These are phyloP conservation scores for Camellia sinensis DNA, from an alignment of 148 eudicot genomes.

Conservation along the genomic window DNA sequence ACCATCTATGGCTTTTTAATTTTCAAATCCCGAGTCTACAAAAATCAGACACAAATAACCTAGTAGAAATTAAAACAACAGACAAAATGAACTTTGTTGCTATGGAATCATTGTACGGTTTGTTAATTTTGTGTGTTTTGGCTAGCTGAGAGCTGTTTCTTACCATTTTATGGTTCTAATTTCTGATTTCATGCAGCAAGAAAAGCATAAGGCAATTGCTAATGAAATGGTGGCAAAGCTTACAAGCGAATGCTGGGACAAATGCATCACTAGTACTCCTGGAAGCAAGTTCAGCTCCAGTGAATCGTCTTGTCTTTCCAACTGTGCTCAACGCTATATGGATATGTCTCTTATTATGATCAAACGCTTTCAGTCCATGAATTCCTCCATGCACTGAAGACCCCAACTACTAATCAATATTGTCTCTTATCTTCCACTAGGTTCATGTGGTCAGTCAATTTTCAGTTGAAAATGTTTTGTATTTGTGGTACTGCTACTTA, in stretches of 20 bases:
- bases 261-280: slow-evolving; percentile 76
- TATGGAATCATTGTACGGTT: not conserved
- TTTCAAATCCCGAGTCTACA: not conserved
- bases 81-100: not conserved
- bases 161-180: not conserved
- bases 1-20: not conserved
- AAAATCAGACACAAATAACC: not conserved
- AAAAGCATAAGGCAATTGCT: slow-evolving; percentile 81
- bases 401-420: not conserved
- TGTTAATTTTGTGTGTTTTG: not conserved
- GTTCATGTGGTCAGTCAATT: not conserved
- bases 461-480: slow-evolving; percentile 1
- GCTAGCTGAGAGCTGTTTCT: not conserved
- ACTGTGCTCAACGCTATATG: slow-evolving; percentile 83
- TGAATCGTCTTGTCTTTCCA: slow-evolving; percentile 66
- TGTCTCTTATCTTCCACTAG: too few species aligned
- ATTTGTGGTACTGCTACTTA: not conserved
- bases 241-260: slow-evolving; percentile 86
- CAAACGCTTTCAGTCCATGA: slow-evolving; percentile 39
- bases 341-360: slow-evolving; percentile 69
- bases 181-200: slow-evolving; percentile 54
- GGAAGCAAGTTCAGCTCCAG: slow-evolving; percentile 96
- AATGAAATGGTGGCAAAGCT: slow-evolving; percentile 84
- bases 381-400: not conserved
- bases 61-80: not conserved